A percentile compares a stretch with the other conserved stretches of the same genome.
These are phyloP conservation scores for Zalaria sp. DNA, from an alignment of 2,329 filamentous ascomycete genomes.

Conservation along the genomic window DNA sequence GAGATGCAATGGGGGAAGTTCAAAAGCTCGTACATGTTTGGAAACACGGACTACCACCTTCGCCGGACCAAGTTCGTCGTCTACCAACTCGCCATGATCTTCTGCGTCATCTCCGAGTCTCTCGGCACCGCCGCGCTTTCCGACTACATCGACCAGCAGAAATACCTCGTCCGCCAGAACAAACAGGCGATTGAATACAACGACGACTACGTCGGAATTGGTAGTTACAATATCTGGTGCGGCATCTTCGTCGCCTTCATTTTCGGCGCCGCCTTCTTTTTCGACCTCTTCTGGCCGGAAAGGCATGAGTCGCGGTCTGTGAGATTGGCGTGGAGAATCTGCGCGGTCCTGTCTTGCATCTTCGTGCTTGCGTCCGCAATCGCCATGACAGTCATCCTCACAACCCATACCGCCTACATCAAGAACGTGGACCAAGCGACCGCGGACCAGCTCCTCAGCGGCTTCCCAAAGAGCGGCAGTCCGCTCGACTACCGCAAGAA, in stretches of 20 bases:
- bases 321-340: conserved; percentile 40
- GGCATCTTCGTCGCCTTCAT: conserved; percentile 43
- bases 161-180: conserved; percentile 27
- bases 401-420: conserved; percentile 30
- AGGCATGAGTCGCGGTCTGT: conserved; percentile 35
- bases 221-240: conserved; percentile 44
- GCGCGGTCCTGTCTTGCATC: conserved; percentile 32
- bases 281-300: conserved; percentile 48
- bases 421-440: conserved; percentile 22
- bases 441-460: conserved; percentile 15
- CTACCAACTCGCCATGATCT: conserved; percentile 46
- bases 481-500: conserved; percentile 35
- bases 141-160: conserved; percentile 43
- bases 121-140: conserved; percentile 41
- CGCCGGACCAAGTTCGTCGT: conserved; percentile 45
- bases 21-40: conserved; percentile 43
- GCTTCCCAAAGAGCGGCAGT: conserved; percentile 20
- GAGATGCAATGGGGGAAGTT: conserved; percentile 47
- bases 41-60: conserved; percentile 33
- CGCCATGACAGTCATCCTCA: conserved; percentile 37
- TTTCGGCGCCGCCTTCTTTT: conserved; percentile 47
- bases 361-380: conserved; percentile 35
- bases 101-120: conserved; percentile 42
- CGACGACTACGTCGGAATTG: conserved; percentile 41
- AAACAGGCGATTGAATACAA: conserved; percentile 33